Conservation (phyloP, 2,329 filamentous ascomycete genomes). For the Neopestalotiopsis sp. region DNA sequence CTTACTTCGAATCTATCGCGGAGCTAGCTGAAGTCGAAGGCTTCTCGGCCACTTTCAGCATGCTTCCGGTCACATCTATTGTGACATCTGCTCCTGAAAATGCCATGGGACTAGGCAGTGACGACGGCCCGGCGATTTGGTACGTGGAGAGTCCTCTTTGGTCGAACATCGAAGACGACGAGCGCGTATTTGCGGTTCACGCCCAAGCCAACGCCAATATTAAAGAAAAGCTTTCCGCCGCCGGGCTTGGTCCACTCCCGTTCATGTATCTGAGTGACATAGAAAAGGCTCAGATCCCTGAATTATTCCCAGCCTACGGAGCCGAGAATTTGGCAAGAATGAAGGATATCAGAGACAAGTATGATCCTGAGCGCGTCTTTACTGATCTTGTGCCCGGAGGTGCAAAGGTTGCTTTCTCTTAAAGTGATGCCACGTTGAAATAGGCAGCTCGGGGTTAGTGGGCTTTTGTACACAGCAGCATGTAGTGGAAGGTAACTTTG, state of each 20-base stretch:
- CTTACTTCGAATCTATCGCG: not conserved
- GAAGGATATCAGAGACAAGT: not conserved
- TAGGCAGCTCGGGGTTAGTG: too few species aligned
- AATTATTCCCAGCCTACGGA: not conserved
- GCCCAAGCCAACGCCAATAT: not conserved
- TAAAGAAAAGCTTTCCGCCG: not conserved
- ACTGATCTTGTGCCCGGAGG: not conserved
- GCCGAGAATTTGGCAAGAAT: not conserved
- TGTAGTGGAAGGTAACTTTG: too few species aligned
- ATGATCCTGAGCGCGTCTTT: not conserved
- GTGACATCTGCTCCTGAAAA: not conserved
- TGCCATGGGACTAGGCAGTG: not conserved
- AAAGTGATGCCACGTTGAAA: not conserved
- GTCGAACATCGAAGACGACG: not conserved
- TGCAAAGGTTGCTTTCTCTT: not conserved
- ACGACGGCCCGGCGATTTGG: not conserved
- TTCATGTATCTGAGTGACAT: constrained; percentile 3
- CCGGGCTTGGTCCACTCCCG: not conserved
- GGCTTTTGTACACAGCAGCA: too few species aligned
- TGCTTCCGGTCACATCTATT: not conserved
- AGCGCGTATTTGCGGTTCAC: not conserved
- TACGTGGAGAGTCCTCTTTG: not conserved
- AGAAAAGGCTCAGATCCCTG: not conserved
- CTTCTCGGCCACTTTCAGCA: not conserved
- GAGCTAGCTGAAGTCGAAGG: not conserved